Evolutionary conservation across 768 basidiomycete genomes (phyloP).

Genomic region (Mycena polygramma): DNA sequence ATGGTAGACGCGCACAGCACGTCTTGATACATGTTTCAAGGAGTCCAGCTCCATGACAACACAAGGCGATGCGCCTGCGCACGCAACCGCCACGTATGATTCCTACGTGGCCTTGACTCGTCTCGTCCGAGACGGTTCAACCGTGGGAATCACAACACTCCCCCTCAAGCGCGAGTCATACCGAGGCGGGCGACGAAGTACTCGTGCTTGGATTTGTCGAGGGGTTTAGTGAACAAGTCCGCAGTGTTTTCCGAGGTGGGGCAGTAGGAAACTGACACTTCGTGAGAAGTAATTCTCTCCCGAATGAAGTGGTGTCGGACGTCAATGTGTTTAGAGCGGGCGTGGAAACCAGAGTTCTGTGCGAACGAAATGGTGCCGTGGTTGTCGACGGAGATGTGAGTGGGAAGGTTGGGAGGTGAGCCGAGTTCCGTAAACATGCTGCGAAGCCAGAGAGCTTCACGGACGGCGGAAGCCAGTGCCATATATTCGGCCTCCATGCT

Average conservation of each 20-base stretch:
- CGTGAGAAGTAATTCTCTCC: constrained; percentile 17
- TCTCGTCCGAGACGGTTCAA: no score
- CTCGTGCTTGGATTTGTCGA: constrained; percentile 21
- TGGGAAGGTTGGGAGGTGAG: neutral
- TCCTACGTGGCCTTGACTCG: no score
- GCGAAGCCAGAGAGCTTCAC: constrained; percentile 19
- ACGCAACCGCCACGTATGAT: no score
- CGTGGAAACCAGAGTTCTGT: constrained; percentile 16
- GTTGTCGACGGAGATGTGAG: constrained; percentile 13
- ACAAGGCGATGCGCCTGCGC: no score
- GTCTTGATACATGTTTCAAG: no score
- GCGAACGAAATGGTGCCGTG: constrained; percentile 9
- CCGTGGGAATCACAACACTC: constrained; percentile 10
- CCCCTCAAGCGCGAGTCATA: constrained; percentile 23
- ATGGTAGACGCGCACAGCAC: no score
- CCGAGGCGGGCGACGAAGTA: constrained; percentile 20
- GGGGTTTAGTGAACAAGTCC: constrained; percentile 14
- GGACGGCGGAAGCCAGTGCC: constrained; percentile 10
- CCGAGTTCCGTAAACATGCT: constrained; percentile 10
- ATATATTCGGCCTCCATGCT: constrained; percentile 18
- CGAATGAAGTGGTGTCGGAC: neutral
- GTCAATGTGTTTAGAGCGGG: constrained; percentile 5
- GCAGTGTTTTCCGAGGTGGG: constrained; percentile 18
- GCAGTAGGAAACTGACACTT: constrained; percentile 20
- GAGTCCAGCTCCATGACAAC: no score